Base-by-base conservation (phyloP, 2,329 filamentous ascomycete genomes). In the Ophiobolus disseminans region DNA sequence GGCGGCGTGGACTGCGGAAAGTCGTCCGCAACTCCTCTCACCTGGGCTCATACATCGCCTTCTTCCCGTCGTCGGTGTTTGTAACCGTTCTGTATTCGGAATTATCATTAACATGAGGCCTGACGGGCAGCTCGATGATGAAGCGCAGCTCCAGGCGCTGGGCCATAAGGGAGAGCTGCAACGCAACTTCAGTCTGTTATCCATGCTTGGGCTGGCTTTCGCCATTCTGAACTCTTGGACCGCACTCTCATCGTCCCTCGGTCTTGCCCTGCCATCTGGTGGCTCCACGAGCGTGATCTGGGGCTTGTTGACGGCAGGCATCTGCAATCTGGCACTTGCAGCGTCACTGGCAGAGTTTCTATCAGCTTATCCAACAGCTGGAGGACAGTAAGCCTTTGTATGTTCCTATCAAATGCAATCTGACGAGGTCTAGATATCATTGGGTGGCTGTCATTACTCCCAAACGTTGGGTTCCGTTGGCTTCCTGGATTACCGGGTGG, bases 401-500 rank as follows among this genome's bases (percentile, higher is more conserved):
- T n/a, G 1, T 9, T 3, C 7, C 16, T 17, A 20, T 13, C 10
- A 9, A 31, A 10, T 13, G 55, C n/a, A 81, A 11, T 82, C 45
- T 58, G n/a, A 87, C 69, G 42, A 4, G 49, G 19, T 9, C 11
- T 34, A 68, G 65, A 36, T 90, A 90, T 57, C 86, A 90, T 65
- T 90, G 87, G 87, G 87, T 86, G 2, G 86, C 87, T 45, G 77
- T 84, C 40, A 75, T 90, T 53, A 79, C 82, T 23, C 86, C 84
- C 77, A 78, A 80, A 49, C 74, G 72, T 45, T 87, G 80, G 78
- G 81, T 83, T 14, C 82, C 84, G 0, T 75, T 84, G 22, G 79
- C 89, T 9, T 86, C 85, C 37, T 90, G 86, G 76, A 81, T 85
- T 37, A 89, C 86, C 0, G 87, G 87, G 21, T 90, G 87, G 86